Evolutionary conservation across 345 rosid species (phyloP), one percentile per base, ranked within the genome.

Genomic region (Linum usitatissimum): DNA sequence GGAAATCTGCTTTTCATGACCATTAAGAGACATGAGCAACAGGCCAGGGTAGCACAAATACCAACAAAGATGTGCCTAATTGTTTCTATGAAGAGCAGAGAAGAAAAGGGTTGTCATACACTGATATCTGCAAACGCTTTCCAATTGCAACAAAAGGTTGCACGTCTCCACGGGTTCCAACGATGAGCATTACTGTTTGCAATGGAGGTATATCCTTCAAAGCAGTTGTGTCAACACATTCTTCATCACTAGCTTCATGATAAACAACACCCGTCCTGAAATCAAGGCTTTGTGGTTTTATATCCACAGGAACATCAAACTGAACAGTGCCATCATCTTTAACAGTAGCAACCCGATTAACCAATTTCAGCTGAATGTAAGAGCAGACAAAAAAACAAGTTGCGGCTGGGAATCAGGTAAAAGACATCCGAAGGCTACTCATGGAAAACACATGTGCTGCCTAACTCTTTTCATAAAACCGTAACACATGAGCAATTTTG

Each of bases 101-200:
- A 34, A 34, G 10, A 45, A 45, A 19, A 60, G 55, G 36, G 4
- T 13, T 18, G 23, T 23, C 1, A 23, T 23, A 23, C 28, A 23
- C 28, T 20, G 45, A 54, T 61, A 82, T 85, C 88, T 83, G 88
- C 59, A 83, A 75, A 49, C 79, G 76, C 69, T 77, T 81, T 20
- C 85, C 88, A 57, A 83, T 84, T 9, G 88, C 88, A 64, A 84
- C 61, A 68, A 84, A 84, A 15, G 88, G 88, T 23, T 84, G 88
- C 53, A 84, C 88, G 74, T 84, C 88, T 66, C 88, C 88, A 19
- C 84, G 79, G 1, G 88, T 81, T 62, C 87, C 87, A 59, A 82
- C 87, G 55, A 82, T 82, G 67, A 82, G 87, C 79, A 82, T 76
- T 59, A 80, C 82, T 66, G 81, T 84, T 63, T 81, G 81, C 31